Conservation (phyloP, 2,329 filamentous ascomycete genomes). For the Neofusicoccum ribis region DNA sequence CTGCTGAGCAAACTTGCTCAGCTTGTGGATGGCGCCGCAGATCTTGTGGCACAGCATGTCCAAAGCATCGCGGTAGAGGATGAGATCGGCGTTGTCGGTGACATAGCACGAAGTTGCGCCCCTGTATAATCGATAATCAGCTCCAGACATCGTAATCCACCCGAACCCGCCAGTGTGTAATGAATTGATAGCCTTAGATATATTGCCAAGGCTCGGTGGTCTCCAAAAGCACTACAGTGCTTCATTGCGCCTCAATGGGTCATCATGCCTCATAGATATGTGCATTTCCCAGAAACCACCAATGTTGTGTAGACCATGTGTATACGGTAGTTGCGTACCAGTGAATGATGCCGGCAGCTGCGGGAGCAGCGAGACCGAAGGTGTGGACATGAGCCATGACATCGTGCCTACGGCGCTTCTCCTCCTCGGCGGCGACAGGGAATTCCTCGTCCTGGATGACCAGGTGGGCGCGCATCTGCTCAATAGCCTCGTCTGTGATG, state of each 20-base stretch:
- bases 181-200: no score
- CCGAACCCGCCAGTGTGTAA: no score
- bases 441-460: conserved; percentile 51
- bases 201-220: no score
- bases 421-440: conserved; percentile 48
- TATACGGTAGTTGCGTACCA: conserved; percentile 35
- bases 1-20: conserved; percentile 69
- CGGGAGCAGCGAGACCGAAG: conserved; percentile 71
- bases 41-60: conserved; percentile 76
- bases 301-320: conserved; percentile 38
- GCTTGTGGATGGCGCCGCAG: conserved; percentile 74
- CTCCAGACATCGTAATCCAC: not conserved
- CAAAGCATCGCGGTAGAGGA: conserved; percentile 73
- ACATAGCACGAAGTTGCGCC: conserved; percentile 61
- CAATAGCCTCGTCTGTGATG: conserved; percentile 65
- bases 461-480: conserved; percentile 48
- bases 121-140: not conserved
- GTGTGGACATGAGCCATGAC: conserved; percentile 70
- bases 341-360: conserved; percentile 82
- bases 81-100: conserved; percentile 77
- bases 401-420: conserved; percentile 58
- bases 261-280: no score
- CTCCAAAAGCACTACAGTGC: no score
- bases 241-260: no score
- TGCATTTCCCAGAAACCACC: not conserved